Conservation (phyloP, 2,329 filamentous ascomycete species). For the Sporothrix curviconia region DNA sequence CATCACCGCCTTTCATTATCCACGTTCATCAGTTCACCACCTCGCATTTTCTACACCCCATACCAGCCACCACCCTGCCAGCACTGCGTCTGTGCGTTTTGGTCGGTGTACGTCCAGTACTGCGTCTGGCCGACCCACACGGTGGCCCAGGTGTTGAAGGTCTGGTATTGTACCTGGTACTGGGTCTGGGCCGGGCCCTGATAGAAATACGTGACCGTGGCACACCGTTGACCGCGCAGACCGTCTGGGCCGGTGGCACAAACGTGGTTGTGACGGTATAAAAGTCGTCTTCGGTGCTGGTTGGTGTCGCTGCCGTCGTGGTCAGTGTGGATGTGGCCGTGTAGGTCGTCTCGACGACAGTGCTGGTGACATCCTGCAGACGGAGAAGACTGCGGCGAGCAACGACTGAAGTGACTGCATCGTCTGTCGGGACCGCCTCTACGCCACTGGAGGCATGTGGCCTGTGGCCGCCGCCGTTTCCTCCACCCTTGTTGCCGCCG, state of each 20-base stretch:
- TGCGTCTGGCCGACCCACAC: conserved; percentile 24
- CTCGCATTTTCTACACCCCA: conserved; percentile 15
- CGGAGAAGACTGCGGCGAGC: not conserved
- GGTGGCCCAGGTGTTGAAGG: conserved; percentile 21
- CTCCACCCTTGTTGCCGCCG: not conserved
- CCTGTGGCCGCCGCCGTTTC: not conserved
- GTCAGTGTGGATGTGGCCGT: conserved; percentile 1
- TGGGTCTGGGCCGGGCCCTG: conserved; percentile 21
- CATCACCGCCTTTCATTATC: not conserved
- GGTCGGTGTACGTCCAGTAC: conserved; percentile 20
- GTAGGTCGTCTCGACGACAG: conserved; percentile 11
- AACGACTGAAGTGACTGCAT: not conserved
- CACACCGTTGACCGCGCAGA: conserved; percentile 18
- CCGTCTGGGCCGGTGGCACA: conserved; percentile 19
- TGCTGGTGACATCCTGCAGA: conserved; percentile 10
- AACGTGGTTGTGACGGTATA: conserved; percentile 9
- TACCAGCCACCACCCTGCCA: conserved; percentile 21
- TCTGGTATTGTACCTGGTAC: conserved; percentile 21
- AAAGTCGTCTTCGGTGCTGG: conserved; percentile 13
- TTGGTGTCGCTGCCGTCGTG: not conserved
- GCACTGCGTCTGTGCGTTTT: conserved; percentile 21
- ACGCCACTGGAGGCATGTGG: not conserved
- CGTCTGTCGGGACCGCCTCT: not conserved
- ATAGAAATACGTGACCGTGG: conserved; percentile 21
- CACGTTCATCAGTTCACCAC: too few relatives aligned